phyloP scores from a whole-genome alignment of 176 grass and related monocot genomes.

The Guadua angustifolia region DNA sequence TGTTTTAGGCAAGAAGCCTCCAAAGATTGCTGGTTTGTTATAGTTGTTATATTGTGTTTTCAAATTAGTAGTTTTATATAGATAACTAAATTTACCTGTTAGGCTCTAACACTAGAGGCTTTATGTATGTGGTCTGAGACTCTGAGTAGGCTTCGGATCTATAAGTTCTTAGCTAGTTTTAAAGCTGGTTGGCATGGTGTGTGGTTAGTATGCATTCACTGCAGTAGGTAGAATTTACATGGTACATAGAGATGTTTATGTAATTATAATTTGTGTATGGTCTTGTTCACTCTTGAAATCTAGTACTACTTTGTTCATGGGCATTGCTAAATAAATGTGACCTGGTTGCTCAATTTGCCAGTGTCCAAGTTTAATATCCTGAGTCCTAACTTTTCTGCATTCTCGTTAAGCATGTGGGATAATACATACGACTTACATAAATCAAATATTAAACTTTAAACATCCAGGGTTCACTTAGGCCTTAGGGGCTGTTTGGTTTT shows the following conservation, averaged over 20 bases:
- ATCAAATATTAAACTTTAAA: not conserved
- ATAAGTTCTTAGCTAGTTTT: not conserved
- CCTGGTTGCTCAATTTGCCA: not conserved
- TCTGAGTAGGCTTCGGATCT: not conserved
- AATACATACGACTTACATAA: not conserved
- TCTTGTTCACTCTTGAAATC: not conserved
- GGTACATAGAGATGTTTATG: not conserved
- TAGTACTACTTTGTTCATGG: not conserved
- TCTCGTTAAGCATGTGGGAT: not conserved
- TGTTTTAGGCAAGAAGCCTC: slow-evolving; percentile 8
- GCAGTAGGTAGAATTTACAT: not conserved
- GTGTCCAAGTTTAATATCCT: not conserved
- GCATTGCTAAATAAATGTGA: not conserved
- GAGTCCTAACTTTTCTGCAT: not conserved
- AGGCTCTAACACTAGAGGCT: not conserved
- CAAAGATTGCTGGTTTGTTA: slow-evolving; percentile 1
- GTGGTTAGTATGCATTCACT: not conserved
- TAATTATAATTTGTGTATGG: not conserved
- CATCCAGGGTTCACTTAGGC: not conserved
- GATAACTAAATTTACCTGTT: not conserved
- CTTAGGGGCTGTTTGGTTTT: not conserved
- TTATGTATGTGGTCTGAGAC: slow-evolving; percentile 6
- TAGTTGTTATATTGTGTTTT: not conserved
- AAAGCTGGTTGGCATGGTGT: not conserved
- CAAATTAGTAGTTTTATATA: not conserved